Base-by-base conservation (phyloP, 2,329 filamentous ascomycete species). In the Aspergillus sp. region DNA sequence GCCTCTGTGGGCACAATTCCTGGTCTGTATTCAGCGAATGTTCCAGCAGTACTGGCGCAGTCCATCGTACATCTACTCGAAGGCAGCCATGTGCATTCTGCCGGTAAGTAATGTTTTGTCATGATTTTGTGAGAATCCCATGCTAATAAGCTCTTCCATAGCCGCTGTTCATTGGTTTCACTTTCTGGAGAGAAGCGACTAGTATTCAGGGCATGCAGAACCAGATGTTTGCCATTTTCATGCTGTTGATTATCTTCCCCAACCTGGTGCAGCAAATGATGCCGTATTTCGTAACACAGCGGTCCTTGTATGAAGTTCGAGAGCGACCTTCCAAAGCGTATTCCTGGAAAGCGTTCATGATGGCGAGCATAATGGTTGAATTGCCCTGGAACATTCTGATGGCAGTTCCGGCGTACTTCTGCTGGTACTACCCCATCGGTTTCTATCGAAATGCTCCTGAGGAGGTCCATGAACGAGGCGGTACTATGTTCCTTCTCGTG, bases 31-130 rank as follows among this genome's bases (percentile, higher is more conserved):
- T 19, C 68, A 78, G 54, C 87, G 89, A 56, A 86, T 90, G 43
- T 90, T 91, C 71, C 78, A 90, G 64, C 88, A 94, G 65, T 93
- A 93, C 75, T 95, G 89, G 88, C 85, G 89, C 48, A 90, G 83
- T 2, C 89, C 89, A 0, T 79, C 82, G 2, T 95, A 94, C 71
- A 89, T 95, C 62, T 93, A 91, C 70, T 82, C 86, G 57, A 94
- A 94, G 72, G 66, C 77, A 1, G 71, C 76, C 4, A 82, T 91
- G 33, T 88, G 85, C 62, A 70, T 56, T 9, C 46, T 58, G 85
- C 57, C 85, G 85, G 66, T 88, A 84, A 60, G 78, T 77, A 1
- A 69, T 75, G 0, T 77, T 85, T 0, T 67, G 86, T n/a, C 11
- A 27, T 6, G 5, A 26, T 6, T 8, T 10, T 11, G 8, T 34